These are phyloP conservation scores for Aspergillus viridinutans DNA, from an alignment of 2,329 filamentous ascomycete genomes.

Conservation along the genomic window DNA sequence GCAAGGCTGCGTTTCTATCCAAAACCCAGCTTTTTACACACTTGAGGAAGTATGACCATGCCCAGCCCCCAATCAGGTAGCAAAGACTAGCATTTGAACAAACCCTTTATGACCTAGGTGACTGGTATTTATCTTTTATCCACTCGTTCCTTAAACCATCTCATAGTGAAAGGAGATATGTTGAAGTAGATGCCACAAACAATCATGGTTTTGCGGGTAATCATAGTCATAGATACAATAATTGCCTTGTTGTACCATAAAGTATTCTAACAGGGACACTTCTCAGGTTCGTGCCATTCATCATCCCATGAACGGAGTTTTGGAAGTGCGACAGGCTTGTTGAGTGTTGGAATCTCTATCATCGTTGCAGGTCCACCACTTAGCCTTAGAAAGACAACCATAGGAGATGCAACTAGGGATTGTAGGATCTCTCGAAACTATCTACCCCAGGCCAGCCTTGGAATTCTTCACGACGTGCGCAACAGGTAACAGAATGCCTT, in stretches of 20 bases:
- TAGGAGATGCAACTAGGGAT: neutral
- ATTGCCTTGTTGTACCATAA: neutral
- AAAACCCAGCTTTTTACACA: conserved; percentile 71
- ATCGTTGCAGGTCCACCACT: neutral
- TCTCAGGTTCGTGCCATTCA: neutral
- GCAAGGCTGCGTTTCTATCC: conserved; percentile 71
- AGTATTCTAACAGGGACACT: neutral
- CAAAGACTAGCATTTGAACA: neutral
- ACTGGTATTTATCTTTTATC: neutral
- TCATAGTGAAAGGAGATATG: neutral
- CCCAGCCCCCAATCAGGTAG: conserved; percentile 40
- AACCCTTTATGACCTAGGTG: neutral
- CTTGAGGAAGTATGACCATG: conserved; percentile 63
- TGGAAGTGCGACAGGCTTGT: neutral
- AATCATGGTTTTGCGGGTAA: neutral
- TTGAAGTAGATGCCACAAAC: neutral
- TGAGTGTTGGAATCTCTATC: too few relatives aligned
- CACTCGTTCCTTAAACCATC: neutral
- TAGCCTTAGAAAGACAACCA: too few relatives aligned
- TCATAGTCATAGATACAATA: neutral
- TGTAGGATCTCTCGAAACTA: neutral
- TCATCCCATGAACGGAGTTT: neutral
- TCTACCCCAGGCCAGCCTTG: conserved; percentile 72
- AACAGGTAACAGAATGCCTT: conserved; percentile 83
- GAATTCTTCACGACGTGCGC: conserved; percentile 80